Conservation (phyloP, 169 alveolate species). For the Theileria luwenshuni region DNA sequence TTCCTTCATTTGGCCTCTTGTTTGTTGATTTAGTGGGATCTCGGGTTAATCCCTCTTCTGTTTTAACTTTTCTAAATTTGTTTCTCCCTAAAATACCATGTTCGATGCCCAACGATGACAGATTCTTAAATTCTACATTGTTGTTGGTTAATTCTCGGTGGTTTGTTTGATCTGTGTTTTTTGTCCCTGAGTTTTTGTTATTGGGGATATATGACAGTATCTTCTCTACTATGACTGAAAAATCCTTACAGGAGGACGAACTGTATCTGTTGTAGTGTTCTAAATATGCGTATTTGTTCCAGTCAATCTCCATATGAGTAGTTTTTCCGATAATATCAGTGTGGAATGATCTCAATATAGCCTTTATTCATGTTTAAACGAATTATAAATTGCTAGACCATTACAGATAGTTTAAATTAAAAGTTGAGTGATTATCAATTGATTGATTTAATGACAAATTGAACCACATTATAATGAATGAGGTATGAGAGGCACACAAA, state of each 20-base stretch:
- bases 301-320: constrained; percentile 2
- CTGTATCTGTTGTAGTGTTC: neutral
- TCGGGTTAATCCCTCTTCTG: neutral
- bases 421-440: no score
- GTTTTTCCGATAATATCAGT: neutral
- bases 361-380: no score
- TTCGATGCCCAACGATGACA: no score
- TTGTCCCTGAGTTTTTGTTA: neutral
- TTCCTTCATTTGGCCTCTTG: neutral
- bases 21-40: neutral
- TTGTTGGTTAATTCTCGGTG: no score
- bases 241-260: neutral
- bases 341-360: neutral
- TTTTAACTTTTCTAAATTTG: no score
- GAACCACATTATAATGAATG: no score
- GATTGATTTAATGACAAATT: no score
- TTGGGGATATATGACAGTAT: neutral
- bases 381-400: no score
- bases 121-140: no score
- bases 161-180: no score
- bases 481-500: no score
- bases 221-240: neutral
- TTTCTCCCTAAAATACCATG: neutral
- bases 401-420: no score
- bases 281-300: neutral